Evolutionary conservation across 2,329 filamentous ascomycete genomes (phyloP).

Genomic region (Exserohilum turcica): DNA sequence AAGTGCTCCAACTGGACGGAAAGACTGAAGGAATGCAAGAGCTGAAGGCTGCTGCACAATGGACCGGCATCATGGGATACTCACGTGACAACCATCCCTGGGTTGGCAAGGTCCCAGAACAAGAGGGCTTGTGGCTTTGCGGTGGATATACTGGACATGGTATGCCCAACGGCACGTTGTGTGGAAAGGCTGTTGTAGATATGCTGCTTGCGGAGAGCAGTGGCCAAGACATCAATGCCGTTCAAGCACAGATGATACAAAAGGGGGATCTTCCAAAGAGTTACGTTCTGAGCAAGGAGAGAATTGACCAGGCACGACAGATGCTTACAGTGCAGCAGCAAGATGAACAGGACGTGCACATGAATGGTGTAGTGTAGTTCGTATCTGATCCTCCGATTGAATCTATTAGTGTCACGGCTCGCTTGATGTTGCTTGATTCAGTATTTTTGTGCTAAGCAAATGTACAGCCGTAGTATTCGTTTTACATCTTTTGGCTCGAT

Average conservation of each 20-base stretch:
- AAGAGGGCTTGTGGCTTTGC: constrained; percentile 64
- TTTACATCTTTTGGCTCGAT: neutral
- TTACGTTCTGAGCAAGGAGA: constrained; percentile 47
- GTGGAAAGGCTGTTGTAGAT: constrained; percentile 66
- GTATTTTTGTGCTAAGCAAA: neutral
- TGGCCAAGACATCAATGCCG: constrained; percentile 36
- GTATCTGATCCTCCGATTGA: neutral
- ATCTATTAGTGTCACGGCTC: neutral
- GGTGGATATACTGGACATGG: constrained; percentile 75
- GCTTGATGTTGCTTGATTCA: neutral
- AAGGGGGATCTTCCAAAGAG: constrained; percentile 43
- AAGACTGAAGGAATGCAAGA: constrained; percentile 48
- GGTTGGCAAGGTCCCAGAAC: constrained; percentile 70
- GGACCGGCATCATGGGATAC: constrained; percentile 83
- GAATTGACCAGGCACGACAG: constrained; percentile 37
- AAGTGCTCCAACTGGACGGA: constrained; percentile 44
- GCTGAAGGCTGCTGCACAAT: constrained; percentile 58
- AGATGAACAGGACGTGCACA: constrained; percentile 34
- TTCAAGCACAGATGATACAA: constrained; percentile 42
- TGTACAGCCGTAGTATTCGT: neutral
- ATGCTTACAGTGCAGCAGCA: constrained; percentile 44
- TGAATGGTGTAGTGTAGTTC: constrained; percentile 34
- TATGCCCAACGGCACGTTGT: constrained; percentile 74
- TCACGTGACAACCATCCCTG: constrained; percentile 67
- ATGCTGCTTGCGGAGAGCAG: constrained; percentile 57